Evolutionary conservation across 1,139 yeast species (phyloP).

Genomic region (Geotrichum europaeum): DNA sequence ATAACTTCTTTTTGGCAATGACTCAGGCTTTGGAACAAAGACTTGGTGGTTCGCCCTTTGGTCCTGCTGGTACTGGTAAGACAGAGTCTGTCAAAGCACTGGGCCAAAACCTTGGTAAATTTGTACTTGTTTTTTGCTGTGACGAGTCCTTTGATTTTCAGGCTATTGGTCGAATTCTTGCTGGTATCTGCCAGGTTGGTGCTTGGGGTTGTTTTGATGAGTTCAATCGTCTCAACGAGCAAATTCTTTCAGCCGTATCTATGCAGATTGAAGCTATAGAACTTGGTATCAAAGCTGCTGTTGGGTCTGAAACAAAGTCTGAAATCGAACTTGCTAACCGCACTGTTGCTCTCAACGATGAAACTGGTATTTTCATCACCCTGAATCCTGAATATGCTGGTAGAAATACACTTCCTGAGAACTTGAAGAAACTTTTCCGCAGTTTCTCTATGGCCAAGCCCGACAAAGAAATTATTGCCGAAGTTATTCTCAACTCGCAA

Average conservation of each 20-base stretch:
- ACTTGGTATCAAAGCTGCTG: constrained; percentile 24
- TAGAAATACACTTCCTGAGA: constrained; percentile 77
- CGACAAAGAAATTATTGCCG: constrained; percentile 63
- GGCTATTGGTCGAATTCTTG: constrained; percentile 68
- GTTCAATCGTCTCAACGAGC: constrained; percentile 72
- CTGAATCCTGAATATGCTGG: constrained; percentile 92
- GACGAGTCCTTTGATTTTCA: constrained; percentile 84
- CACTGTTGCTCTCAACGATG: constrained; percentile 38
- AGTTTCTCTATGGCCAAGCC: constrained; percentile 72
- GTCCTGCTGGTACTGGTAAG: constrained; percentile 98
- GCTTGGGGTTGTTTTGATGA: constrained; percentile 98
- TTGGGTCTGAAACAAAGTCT: constrained; percentile 12
- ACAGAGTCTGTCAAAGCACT: constrained; percentile 87
- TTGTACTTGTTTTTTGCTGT: constrained; percentile 84
- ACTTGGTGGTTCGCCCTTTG: constrained; percentile 88
- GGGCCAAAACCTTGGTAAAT: constrained; percentile 71
- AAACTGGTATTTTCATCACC: constrained; percentile 74
- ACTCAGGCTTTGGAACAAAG: constrained; percentile 67
- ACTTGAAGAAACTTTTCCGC: constrained; percentile 71
- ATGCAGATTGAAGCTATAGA: constrained; percentile 76
- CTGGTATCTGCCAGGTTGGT: constrained; percentile 82
- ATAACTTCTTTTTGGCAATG: constrained; percentile 60
- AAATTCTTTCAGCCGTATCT: constrained; percentile 76
- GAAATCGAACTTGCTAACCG: constrained; percentile 49
- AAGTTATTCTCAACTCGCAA: constrained; percentile 64